Base-by-base conservation (phyloP, 805 yeast species). In the Saccharomycopsis lassenensis region DNA sequence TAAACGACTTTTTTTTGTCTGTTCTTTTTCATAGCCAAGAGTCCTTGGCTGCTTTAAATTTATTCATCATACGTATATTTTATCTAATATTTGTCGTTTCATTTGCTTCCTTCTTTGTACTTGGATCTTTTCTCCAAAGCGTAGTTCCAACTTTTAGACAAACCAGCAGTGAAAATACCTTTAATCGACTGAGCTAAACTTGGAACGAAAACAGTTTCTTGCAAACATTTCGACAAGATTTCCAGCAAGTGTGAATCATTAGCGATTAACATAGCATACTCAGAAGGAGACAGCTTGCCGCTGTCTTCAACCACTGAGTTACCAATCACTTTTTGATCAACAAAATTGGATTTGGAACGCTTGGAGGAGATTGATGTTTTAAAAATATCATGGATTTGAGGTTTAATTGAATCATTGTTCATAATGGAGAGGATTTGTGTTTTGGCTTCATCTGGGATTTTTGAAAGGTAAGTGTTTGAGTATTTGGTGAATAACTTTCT, bases 161-260 rank as follows among this genome's bases (percentile, higher is more conserved):
- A 33, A 1, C 98, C 98, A 1, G 97, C 95, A 3, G 94, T 85
- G 28, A 84, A 60, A 1, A 89, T 49, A 0, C 98, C 98, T 55
- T 89, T 86, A 12, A 74, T 45, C 21, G 84, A 73, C 56, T 91
- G 98, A 6, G 74, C 56, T 11, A 76, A 52, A 11, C 94, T 82
- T n/a, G 91, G 77, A 51, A 59, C 58, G 29, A 62, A 63, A 5
- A 87, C 86, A 1, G 80, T 79, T 18, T 63, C 56, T 44, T 62
- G 58, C 25, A 82, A 61, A 2, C 67, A 59, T 3, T 54, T 37
- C 39, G 52, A 43, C 45, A 71, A 51, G 37, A 62, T 53, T 23
- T 48, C 29, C 5, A 49, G 46, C 31, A 71, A 56, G 23, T 56
- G 41, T 4, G 51, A 46, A 50, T 70, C 74, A 5, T 52, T 46